Evolutionary conservation across 2,329 filamentous ascomycete species (phyloP).

Genomic region (Pseudocercospora pini-densiflorae): DNA sequence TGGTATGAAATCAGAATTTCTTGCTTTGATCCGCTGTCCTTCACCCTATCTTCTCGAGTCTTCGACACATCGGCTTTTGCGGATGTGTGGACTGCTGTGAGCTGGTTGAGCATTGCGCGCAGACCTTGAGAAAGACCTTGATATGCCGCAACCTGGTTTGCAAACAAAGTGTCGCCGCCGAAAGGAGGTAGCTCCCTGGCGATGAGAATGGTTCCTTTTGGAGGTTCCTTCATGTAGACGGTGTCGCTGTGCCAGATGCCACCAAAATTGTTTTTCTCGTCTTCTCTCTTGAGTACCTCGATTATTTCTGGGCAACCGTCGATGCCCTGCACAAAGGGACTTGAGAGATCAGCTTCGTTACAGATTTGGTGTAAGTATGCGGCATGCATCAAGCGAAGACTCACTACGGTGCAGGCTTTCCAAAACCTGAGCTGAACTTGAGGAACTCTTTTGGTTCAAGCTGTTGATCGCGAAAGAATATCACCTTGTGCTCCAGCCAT

Average conservation of each 20-base stretch:
- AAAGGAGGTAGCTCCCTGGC: conserved; percentile 28
- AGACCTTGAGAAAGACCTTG: conserved; percentile 78
- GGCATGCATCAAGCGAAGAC: no score
- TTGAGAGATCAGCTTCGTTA: no score
- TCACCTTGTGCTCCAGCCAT: conserved; percentile 75
- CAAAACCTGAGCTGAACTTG: conserved; percentile 73
- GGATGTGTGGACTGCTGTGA: conserved; percentile 70
- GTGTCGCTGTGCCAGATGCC: conserved; percentile 35
- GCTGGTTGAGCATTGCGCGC: conserved; percentile 70
- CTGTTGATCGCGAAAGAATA: conserved; percentile 75
- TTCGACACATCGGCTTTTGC: conserved; percentile 57
- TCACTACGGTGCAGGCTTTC: conserved; percentile 62
- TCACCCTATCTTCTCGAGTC: conserved; percentile 46
- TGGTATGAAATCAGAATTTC: conserved; percentile 75
- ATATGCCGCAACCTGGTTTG: conserved; percentile 78
- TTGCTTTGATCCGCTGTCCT: conserved; percentile 71
- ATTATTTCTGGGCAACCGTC: conserved; percentile 30
- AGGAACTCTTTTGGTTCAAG: conserved; percentile 71
- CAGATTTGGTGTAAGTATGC: no score
- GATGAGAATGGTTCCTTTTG: conserved; percentile 30
- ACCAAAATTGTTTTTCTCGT: conserved; percentile 32
- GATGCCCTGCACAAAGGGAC: conserved; percentile 32
- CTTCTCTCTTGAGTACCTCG: conserved; percentile 30
- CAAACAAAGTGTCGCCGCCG: conserved; percentile 85
- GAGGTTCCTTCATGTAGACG: conserved; percentile 28